These are phyloP conservation scores for Rosa chinensis DNA, from an alignment of 306 rosid genomes.

Conservation along the genomic window DNA sequence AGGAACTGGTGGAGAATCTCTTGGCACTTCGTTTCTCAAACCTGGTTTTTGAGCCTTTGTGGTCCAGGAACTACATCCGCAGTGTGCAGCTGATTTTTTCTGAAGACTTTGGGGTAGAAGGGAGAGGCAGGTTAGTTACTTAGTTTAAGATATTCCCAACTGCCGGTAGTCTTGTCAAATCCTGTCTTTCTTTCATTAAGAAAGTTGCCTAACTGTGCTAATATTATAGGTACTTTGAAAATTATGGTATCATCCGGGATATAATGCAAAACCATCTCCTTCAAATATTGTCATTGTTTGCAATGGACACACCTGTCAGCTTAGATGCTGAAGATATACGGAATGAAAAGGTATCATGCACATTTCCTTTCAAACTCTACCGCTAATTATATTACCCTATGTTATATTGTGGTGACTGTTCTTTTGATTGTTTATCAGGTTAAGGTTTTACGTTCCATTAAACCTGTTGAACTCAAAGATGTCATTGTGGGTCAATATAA, in stretches of 20 bases:
- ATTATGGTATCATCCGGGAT: constrained; percentile 93
- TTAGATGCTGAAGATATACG: constrained; percentile 93
- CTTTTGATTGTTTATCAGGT: constrained; percentile 46
- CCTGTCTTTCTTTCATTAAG: background rate
- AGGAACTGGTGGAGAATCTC: constrained; percentile 95
- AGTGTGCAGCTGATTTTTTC: constrained; percentile 91
- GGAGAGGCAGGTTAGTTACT: constrained; percentile 83
- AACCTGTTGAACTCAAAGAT: constrained; percentile 69
- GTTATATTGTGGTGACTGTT: background rate
- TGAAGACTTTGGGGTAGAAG: constrained; percentile 95
- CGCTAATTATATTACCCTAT: background rate
- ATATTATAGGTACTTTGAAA: constrained; percentile 66
- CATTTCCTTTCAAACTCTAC: background rate
- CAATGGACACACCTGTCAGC: constrained; percentile 98
- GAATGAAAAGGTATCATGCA: constrained; percentile 72
- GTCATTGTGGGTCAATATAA: constrained; percentile 93
- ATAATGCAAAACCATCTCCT: constrained; percentile 97
- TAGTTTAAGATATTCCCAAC: background rate
- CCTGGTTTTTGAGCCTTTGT: constrained; percentile 88
- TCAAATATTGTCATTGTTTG: constrained; percentile 90
- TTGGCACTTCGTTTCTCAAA: constrained; percentile 97
- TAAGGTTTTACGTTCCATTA: constrained; percentile 88
- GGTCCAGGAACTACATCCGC: constrained; percentile 91
- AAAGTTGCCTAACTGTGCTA: background rate
- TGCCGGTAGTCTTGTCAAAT: background rate